Percentiles rank a stretch among this genome's conserved stretches.
phyloP scores from a whole-genome alignment of 1,139 yeast genomes.

The Sugiyamaella sp. region DNA sequence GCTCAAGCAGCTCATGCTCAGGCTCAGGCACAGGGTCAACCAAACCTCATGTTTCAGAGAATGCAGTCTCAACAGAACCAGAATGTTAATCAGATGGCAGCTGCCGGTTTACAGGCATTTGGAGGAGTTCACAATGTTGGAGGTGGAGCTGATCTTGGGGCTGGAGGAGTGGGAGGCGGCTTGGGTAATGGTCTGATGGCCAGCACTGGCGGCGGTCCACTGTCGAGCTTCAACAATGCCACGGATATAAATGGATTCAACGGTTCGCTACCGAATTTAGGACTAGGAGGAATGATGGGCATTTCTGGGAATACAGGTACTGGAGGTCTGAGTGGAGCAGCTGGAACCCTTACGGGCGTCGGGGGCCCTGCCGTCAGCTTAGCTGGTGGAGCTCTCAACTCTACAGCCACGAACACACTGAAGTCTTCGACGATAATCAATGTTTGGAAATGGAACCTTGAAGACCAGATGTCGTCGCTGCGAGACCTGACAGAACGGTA shows the following conservation, averaged over 20 bases:
- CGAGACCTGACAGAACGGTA: slow-evolving; percentile 71
- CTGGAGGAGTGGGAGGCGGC: too few species aligned
- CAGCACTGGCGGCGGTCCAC: neutral
- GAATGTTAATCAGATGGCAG: slow-evolving; percentile 15
- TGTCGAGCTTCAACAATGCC: neutral
- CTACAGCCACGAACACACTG: neutral
- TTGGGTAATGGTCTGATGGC: slow-evolving; percentile 17
- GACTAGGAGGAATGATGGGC: slow-evolving; percentile 10
- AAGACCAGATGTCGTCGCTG: slow-evolving; percentile 74
- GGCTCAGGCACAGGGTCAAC: slow-evolving; percentile 1
- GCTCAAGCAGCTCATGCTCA: slow-evolving; percentile 8
- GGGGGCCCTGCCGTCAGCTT: too few species aligned
- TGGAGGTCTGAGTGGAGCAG: neutral
- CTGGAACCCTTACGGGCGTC: slow-evolving; percentile 3
- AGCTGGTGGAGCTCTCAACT: slow-evolving; percentile 1
- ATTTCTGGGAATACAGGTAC: neutral
- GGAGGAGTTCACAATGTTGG: slow-evolving; percentile 9
- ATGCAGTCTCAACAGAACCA: slow-evolving; percentile 9
- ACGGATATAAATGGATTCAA: slow-evolving; percentile 1
- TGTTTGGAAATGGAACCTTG: slow-evolving; percentile 87
- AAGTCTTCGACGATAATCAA: slow-evolving; percentile 37
- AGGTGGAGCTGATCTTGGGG: too few species aligned
- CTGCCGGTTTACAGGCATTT: slow-evolving; percentile 17
- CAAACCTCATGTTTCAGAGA: slow-evolving; percentile 9
- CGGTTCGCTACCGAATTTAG: slow-evolving; percentile 5